phyloP scores from a whole-genome alignment of 116 monocot species.

The Trichopus zeylanicus region DNA sequence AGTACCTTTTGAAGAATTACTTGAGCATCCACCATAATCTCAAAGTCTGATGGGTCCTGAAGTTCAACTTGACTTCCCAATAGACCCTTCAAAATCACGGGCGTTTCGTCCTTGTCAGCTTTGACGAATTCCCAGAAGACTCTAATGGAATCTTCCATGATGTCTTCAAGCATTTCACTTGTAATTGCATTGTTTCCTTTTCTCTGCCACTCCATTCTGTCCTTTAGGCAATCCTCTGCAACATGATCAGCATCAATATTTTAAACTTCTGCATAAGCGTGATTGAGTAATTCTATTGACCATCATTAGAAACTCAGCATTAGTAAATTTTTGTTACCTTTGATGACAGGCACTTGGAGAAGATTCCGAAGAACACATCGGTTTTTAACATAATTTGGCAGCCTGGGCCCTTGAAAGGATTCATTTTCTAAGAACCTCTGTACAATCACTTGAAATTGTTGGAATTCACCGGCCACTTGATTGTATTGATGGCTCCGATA shows the following conservation, averaged over 20 bases:
- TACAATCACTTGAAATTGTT: constrained; percentile 68
- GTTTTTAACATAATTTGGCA: constrained; percentile 53
- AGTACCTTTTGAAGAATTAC: constrained; percentile 20
- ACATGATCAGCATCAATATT: not conserved
- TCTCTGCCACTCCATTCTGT: constrained; percentile 34
- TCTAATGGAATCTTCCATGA: constrained; percentile 56
- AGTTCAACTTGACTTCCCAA: constrained; percentile 38
- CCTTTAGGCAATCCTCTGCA: constrained; percentile 66
- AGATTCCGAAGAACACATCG: constrained; percentile 62
- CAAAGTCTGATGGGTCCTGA: constrained; percentile 49
- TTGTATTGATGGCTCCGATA: constrained; percentile 42
- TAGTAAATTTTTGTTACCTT: constrained; percentile 35
- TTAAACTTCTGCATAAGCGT: not conserved
- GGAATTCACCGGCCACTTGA: constrained; percentile 67
- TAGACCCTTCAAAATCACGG: constrained; percentile 51
- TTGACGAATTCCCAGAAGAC: constrained; percentile 76
- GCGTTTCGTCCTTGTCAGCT: constrained; percentile 60
- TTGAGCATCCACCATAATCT: constrained; percentile 12
- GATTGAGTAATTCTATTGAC: too few relatives aligned
- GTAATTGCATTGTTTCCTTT: constrained; percentile 27
- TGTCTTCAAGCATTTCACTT: constrained; percentile 51
- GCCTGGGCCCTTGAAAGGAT: constrained; percentile 56
- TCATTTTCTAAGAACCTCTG: constrained; percentile 83
- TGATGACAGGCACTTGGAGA: constrained; percentile 76
- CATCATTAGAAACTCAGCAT: too few relatives aligned